phyloP scores from a whole-genome alignment of 345 rosid genomes.

The Euphorbia pulcherrima region DNA sequence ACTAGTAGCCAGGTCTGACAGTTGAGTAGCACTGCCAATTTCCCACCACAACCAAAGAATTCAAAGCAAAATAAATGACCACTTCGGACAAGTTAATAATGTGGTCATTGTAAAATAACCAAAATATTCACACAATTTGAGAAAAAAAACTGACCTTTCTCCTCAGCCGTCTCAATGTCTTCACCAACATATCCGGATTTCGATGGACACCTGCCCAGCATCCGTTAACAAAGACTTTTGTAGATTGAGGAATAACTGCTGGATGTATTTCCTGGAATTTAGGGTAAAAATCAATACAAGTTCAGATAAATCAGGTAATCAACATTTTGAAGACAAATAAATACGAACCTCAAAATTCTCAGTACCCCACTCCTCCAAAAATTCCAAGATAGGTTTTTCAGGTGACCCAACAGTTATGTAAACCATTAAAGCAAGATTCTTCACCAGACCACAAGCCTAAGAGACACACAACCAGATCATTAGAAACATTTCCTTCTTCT shows the following conservation, averaged over 20 bases:
- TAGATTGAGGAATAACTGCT: constrained; percentile 89
- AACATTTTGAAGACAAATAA: too few species aligned
- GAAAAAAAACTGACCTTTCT: constrained; percentile 57
- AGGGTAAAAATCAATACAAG: background rate
- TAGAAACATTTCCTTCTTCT: background rate
- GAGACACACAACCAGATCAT: constrained; percentile 7
- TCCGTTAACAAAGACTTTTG: constrained; percentile 92
- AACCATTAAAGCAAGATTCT: constrained; percentile 97
- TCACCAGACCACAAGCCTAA: constrained; percentile 97
- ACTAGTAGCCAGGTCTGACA: background rate
- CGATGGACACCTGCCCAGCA: constrained; percentile 99
- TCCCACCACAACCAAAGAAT: background rate
- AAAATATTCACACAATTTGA: background rate
- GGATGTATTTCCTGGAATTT: constrained; percentile 83
- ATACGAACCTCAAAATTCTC: constrained; percentile 83
- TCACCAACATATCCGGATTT: constrained; percentile 98
- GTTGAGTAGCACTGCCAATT: background rate
- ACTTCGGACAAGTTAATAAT: background rate
- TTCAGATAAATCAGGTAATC: too few species aligned
- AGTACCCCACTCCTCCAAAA: constrained; percentile 98
- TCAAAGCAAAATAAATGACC: background rate
- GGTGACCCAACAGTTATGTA: constrained; percentile 96
- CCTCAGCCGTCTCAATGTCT: constrained; percentile 82
- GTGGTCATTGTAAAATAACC: background rate
- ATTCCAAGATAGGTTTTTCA: constrained; percentile 81